Percentiles rank a stretch among this genome's conserved stretches.
Evolutionary conservation across 2,329 filamentous ascomycete genomes (phyloP).

Genomic region (Phaeosphaeriaceae sp.): DNA sequence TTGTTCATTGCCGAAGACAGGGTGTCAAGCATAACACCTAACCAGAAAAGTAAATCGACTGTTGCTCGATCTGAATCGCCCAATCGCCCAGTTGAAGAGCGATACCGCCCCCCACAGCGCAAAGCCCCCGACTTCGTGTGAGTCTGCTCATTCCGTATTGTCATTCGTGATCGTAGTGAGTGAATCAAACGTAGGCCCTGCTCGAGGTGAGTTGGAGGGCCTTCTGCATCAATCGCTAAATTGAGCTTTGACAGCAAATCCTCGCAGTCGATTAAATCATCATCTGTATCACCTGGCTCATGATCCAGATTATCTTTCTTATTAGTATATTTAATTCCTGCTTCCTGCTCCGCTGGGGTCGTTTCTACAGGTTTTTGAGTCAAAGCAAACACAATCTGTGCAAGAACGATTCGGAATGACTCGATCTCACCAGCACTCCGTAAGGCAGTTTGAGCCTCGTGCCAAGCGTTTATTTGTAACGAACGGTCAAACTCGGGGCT

Average conservation of each 20-base stretch:
- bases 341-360: not conserved
- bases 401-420: constrained; percentile 55
- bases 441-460: constrained; percentile 50
- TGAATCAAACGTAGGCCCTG: constrained; percentile 51
- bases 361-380: constrained; percentile 49
- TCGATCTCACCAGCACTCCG: constrained; percentile 49
- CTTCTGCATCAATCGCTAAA: constrained; percentile 43
- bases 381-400: constrained; percentile 55
- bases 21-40: constrained; percentile 66
- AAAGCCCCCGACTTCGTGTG: constrained; percentile 11
- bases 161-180: constrained; percentile 39
- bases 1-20: constrained; percentile 61
- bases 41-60: constrained; percentile 63
- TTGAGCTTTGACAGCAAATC: constrained; percentile 40
- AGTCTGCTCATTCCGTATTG: constrained; percentile 23
- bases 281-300: constrained; percentile 10
- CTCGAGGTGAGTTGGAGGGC: constrained; percentile 49
- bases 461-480: constrained; percentile 51
- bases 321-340: not conserved
- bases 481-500: constrained; percentile 42
- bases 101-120: constrained; percentile 20
- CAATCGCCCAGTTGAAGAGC: constrained; percentile 25
- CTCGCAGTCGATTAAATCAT: constrained; percentile 31
- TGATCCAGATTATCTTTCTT: not conserved
- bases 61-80: constrained; percentile 53